A percentile compares a stretch with the other conserved stretches of the same genome.
Conservation (phyloP, 2,329 filamentous ascomycete species). For the Trichophaea hybrida region DNA sequence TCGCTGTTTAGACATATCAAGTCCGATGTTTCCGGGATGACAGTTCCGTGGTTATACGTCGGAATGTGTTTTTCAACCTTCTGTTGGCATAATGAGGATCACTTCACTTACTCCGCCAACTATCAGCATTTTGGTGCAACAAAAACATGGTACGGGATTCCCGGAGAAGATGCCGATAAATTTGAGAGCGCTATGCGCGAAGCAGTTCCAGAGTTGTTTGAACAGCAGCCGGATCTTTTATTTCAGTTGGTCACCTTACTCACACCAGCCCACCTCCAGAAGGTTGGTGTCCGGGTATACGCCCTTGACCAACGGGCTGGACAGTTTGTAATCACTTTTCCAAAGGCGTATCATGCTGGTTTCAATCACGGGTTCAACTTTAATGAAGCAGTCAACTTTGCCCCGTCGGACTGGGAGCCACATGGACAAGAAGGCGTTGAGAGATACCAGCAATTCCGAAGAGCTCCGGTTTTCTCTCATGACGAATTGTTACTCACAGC, state of each 20-base stretch:
- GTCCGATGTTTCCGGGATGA: slow-evolving; percentile 97
- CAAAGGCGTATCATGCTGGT: slow-evolving; percentile 90
- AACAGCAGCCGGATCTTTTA: slow-evolving; percentile 87
- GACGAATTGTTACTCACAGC: slow-evolving; percentile 89
- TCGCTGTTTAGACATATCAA: slow-evolving; percentile 96
- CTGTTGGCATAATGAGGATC: slow-evolving; percentile 98
- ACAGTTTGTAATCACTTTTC: slow-evolving; percentile 92
- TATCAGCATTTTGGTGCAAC: slow-evolving; percentile 97
- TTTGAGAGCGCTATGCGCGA: slow-evolving; percentile 93
- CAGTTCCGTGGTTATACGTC: slow-evolving; percentile 96
- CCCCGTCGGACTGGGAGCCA: slow-evolving; percentile 86
- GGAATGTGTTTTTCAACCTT: slow-evolving; percentile 99
- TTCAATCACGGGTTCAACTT: slow-evolving; percentile 99
- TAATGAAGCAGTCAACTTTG: slow-evolving; percentile 97
- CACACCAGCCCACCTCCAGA: slow-evolving; percentile 81
- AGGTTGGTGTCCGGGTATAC: slow-evolving; percentile 83
- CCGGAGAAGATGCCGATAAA: slow-evolving; percentile 79
- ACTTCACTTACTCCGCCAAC: slow-evolving; percentile 94
- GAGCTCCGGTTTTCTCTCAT: slow-evolving; percentile 93
- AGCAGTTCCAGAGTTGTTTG: slow-evolving; percentile 89
- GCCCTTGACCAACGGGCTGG: slow-evolving; percentile 92
- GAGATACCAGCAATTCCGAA: slow-evolving; percentile 69
- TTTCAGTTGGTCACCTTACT: slow-evolving; percentile 96
- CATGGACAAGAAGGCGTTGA: slow-evolving; percentile 77
- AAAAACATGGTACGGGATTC: slow-evolving; percentile 98